Evolutionary conservation across 2,329 filamentous ascomycete species (phyloP).

Genomic region (Cladosporium phlei): DNA sequence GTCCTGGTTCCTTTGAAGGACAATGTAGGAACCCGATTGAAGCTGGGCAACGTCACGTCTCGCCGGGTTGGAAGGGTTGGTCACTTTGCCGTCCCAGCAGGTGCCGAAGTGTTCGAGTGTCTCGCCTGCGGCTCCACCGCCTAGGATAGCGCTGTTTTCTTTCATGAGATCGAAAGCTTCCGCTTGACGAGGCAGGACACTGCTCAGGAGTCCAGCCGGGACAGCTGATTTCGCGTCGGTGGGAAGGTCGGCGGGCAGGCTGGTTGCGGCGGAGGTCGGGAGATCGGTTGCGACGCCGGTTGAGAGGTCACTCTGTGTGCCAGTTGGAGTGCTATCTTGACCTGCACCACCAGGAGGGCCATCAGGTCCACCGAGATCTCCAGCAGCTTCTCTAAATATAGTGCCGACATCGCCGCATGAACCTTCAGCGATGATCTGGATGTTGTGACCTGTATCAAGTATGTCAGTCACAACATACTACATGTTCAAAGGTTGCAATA

Average conservation of each 20-base stretch:
- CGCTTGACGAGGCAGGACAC: too few species aligned
- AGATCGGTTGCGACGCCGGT: too few species aligned
- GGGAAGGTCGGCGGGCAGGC: too few species aligned
- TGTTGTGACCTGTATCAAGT: slow-evolving; percentile 34
- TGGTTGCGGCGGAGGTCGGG: too few species aligned
- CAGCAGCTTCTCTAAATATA: neutral
- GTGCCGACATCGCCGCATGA: slow-evolving; percentile 21
- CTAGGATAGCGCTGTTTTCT: neutral
- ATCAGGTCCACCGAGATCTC: neutral
- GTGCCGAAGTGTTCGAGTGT: slow-evolving; percentile 5
- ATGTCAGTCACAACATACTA: neutral
- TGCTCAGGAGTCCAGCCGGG: too few species aligned
- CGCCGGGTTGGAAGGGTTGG: slow-evolving; percentile 35
- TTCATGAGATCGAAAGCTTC: neutral
- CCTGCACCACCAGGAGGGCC: neutral
- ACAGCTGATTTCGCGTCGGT: too few species aligned
- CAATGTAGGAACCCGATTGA: slow-evolving; percentile 30
- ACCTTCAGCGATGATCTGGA: slow-evolving; percentile 41
- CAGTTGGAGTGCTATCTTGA: too few species aligned
- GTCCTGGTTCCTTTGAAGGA: slow-evolving; percentile 33
- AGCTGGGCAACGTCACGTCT: slow-evolving; percentile 35
- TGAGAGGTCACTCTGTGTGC: too few species aligned
- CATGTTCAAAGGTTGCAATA: neutral
- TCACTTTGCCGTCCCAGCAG: slow-evolving; percentile 38
- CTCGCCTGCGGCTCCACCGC: slow-evolving; percentile 5